A percentile compares a stretch with the other conserved stretches of the same genome.
These are phyloP conservation scores for Pseudohalonectria lignicola DNA, from an alignment of 2,329 filamentous ascomycete species.

Conservation along the genomic window DNA sequence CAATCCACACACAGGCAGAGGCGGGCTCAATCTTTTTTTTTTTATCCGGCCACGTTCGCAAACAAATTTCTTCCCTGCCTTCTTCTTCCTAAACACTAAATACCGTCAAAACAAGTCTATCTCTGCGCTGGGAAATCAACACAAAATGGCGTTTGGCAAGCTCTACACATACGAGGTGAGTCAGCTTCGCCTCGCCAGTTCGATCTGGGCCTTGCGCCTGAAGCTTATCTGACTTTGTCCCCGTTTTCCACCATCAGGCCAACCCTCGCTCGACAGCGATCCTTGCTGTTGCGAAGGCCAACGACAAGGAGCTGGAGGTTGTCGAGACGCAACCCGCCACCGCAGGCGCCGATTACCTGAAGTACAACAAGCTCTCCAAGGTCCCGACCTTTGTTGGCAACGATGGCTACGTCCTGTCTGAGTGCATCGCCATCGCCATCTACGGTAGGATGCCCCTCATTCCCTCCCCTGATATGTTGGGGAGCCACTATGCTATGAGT, in stretches of 20 bases:
- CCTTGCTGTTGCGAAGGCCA: conserved; percentile 92
- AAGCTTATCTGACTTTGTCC: no score
- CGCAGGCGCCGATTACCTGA: conserved; percentile 65
- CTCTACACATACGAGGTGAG: conserved; percentile 79
- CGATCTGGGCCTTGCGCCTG: background rate
- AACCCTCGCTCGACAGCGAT: conserved; percentile 86
- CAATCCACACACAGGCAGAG: background rate
- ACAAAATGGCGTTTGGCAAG: conserved; percentile 93
- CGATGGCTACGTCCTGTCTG: conserved; percentile 82
- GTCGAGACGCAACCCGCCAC: conserved; percentile 59
- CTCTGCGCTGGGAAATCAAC: conserved; percentile 12
- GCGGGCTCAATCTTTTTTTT: background rate
- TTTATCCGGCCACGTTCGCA: background rate
- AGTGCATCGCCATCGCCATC: conserved; percentile 91
- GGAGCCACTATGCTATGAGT: no score
- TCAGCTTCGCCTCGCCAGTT: background rate
- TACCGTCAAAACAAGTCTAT: no score
- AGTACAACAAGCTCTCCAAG: conserved; percentile 81
- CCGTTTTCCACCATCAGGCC: no score
- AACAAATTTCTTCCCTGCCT: conserved; percentile 4
- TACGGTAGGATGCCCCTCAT: conserved; percentile 81
- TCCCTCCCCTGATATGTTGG: no score
- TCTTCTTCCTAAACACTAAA: conserved; percentile 11
- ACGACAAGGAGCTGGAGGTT: conserved; percentile 83
- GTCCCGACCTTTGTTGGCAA: conserved; percentile 85